Conservation (phyloP, 345 rosid genomes). For the Camelina sativa region DNA sequence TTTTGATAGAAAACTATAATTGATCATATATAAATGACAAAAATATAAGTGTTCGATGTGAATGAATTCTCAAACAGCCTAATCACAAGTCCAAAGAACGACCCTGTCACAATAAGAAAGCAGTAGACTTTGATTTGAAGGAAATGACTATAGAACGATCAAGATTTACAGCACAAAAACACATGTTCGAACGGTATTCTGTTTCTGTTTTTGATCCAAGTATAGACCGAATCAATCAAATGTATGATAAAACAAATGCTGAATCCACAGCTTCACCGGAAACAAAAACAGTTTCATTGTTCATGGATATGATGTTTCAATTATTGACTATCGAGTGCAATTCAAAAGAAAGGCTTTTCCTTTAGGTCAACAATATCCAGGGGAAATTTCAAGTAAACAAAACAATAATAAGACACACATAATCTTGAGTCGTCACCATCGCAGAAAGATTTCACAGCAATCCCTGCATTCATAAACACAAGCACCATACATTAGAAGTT, state of each 20-base stretch:
- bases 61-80: no score
- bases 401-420: conserved; percentile 23
- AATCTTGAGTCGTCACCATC: conserved; percentile 41
- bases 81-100: no score
- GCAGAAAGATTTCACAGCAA: conserved; percentile 35
- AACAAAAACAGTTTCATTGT: conserved; percentile 22
- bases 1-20: no score
- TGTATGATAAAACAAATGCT: not conserved
- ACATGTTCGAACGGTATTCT: not conserved
- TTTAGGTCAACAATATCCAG: conserved; percentile 34
- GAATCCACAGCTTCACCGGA: conserved; percentile 4
- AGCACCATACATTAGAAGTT: conserved; percentile 16
- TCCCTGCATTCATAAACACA: conserved; percentile 29
- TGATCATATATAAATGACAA: no score
- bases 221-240: not conserved
- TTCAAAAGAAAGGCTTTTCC: conserved; percentile 25
- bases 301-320: conserved; percentile 33
- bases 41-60: no score
- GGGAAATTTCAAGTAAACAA: conserved; percentile 19
- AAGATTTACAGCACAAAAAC: not conserved
- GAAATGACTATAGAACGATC: not conserved
- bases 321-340: conserved; percentile 33
- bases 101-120: no score
- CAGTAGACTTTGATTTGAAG: not conserved
- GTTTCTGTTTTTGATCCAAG: not conserved